phyloP scores from a whole-genome alignment of 2,329 filamentous ascomycete species.

The Botrytis pseudocinerea region DNA sequence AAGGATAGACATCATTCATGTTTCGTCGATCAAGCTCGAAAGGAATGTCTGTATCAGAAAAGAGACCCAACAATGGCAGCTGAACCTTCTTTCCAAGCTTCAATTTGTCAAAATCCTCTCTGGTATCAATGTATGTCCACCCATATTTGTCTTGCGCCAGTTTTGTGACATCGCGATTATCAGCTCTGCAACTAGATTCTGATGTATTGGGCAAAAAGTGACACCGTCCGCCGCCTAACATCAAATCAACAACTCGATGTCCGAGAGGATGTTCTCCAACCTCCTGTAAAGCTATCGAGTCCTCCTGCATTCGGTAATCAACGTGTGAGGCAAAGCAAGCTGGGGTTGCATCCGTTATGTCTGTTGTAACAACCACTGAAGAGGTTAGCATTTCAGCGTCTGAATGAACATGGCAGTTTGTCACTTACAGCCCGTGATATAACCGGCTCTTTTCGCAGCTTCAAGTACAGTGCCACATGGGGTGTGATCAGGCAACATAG shows the following conservation, averaged over 20 bases:
- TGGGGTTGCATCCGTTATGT: slow-evolving; percentile 93
- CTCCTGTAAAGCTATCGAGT: slow-evolving; percentile 90
- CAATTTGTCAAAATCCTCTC: slow-evolving; percentile 74
- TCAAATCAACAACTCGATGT: slow-evolving; percentile 80
- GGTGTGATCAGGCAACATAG: slow-evolving; percentile 77
- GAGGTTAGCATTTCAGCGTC: neutral
- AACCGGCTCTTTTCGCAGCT: slow-evolving; percentile 88
- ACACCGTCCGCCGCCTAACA: slow-evolving; percentile 90
- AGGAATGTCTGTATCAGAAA: slow-evolving; percentile 79
- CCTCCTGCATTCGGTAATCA: slow-evolving; percentile 75
- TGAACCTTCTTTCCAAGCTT: slow-evolving; percentile 60
- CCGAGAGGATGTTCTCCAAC: slow-evolving; percentile 85
- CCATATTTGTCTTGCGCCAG: slow-evolving; percentile 73
- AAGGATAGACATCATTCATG: slow-evolving; percentile 79
- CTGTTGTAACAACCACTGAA: slow-evolving; percentile 82
- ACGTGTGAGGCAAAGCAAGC: slow-evolving; percentile 94
- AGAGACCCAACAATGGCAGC: slow-evolving; percentile 81
- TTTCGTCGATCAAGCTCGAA: slow-evolving; percentile 89
- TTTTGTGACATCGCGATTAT: slow-evolving; percentile 72
- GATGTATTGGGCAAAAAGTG: slow-evolving; percentile 87
- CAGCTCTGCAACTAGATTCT: slow-evolving; percentile 76
- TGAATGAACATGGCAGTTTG: neutral
- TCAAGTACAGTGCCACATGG: slow-evolving; percentile 93
- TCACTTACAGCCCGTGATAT: slow-evolving; percentile 67
- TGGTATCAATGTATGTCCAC: slow-evolving; percentile 75